Evolutionary conservation across 306 rosid genomes (phyloP).

Genomic region (Citrullus colocynthis): DNA sequence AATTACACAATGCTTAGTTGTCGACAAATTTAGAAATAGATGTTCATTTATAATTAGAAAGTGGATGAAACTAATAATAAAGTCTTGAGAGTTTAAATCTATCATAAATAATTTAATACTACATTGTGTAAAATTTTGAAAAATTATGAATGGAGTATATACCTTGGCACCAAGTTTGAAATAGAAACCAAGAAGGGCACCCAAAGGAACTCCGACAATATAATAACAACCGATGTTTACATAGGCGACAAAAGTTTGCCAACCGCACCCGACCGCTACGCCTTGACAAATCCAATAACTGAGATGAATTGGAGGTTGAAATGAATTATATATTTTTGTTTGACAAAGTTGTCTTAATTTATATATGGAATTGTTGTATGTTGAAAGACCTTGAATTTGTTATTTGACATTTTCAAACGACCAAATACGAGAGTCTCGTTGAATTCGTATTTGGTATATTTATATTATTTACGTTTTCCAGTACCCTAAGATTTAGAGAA

Average conservation of each 20-base stretch:
- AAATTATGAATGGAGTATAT: neutral
- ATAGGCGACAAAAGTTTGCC: slow-evolving; percentile 70
- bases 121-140: neutral
- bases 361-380: too few relatives aligned
- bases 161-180: slow-evolving; percentile 53
- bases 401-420: too few relatives aligned
- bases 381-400: too few relatives aligned
- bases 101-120: neutral
- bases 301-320: neutral
- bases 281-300: neutral
- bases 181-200: slow-evolving; percentile 52
- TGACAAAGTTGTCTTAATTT: too few relatives aligned
- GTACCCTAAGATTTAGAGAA: too few relatives aligned
- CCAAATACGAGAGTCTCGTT: too few relatives aligned
- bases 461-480: too few relatives aligned
- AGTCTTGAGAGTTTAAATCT: too few relatives aligned
- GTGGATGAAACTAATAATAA: neutral
- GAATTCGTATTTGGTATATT: too few relatives aligned
- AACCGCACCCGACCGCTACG: slow-evolving; percentile 50
- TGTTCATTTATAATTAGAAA: too few relatives aligned
- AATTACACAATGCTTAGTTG: neutral
- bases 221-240: slow-evolving; percentile 63
- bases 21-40: too few relatives aligned
- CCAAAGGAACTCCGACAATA: slow-evolving; percentile 46
- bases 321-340: too few relatives aligned